Conservation (phyloP, 768 basidiomycete genomes). For the Lanmaoa pseudosensibilis region DNA sequence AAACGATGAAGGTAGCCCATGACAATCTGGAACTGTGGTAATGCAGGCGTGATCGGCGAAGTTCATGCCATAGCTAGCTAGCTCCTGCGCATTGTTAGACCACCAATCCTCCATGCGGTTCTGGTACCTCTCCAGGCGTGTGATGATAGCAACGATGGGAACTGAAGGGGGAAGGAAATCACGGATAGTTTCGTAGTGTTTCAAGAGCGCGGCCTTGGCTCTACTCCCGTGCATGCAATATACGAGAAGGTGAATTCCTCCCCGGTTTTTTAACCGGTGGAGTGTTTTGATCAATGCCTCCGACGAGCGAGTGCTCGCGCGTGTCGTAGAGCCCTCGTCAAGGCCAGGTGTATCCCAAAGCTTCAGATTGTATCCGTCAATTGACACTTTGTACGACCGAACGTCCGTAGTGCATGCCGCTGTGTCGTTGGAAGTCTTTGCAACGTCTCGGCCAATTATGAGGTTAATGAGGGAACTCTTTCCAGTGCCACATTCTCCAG, state of each 20-base stretch:
- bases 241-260: slow-evolving; percentile 19
- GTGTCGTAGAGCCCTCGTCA: slow-evolving; percentile 10
- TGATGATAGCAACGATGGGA: slow-evolving; percentile 20
- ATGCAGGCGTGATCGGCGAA: slow-evolving; percentile 24
- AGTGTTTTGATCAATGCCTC: slow-evolving; percentile 8
- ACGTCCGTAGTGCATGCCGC: slow-evolving; percentile 14
- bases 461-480: slow-evolving; percentile 30
- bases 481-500: slow-evolving; percentile 26
- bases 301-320: not conserved
- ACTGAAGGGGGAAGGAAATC: slow-evolving; percentile 4
- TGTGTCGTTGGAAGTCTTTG: slow-evolving; percentile 23
- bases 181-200: slow-evolving; percentile 14
- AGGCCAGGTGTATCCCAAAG: slow-evolving; percentile 23
- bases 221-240: slow-evolving; percentile 23
- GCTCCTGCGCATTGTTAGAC: slow-evolving; percentile 12
- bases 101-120: slow-evolving; percentile 26
- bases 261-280: slow-evolving; percentile 2
- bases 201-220: slow-evolving; percentile 19
- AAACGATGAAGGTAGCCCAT: slow-evolving; percentile 1
- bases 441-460: slow-evolving; percentile 8
- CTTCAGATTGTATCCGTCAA: slow-evolving; percentile 13
- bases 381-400: slow-evolving; percentile 7
- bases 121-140: slow-evolving; percentile 21
- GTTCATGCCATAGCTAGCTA: slow-evolving; percentile 14
- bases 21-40: slow-evolving; percentile 13